Conservation (phyloP, 129 eudicot genomes). For the Oenanthe sinensis region DNA sequence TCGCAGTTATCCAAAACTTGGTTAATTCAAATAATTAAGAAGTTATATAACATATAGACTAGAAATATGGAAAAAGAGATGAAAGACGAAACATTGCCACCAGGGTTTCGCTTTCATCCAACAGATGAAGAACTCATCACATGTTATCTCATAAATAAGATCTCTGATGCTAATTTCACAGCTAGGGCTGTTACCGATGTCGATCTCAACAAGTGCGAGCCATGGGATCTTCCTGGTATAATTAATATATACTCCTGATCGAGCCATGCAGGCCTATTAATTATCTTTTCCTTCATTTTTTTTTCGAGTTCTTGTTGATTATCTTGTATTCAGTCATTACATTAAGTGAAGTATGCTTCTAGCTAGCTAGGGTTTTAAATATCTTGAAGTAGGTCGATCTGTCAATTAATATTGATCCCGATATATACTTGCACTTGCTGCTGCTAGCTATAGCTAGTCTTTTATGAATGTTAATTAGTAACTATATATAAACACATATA, state of each 20-base stretch:
- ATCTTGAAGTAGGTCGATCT: neutral
- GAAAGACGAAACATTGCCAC: constrained; percentile 31
- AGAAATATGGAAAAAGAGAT: constrained; percentile 21
- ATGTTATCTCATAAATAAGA: constrained; percentile 32
- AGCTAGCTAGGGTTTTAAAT: neutral
- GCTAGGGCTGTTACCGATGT: constrained; percentile 30
- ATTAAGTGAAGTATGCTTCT: neutral
- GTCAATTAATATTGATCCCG: neutral
- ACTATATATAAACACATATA: too few species aligned
- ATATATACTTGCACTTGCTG: neutral
- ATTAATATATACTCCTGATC: too few species aligned
- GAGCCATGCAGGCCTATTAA: neutral
- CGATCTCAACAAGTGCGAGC: constrained; percentile 36
- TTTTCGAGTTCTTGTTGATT: neutral
- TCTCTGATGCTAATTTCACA: constrained; percentile 21
- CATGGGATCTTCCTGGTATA: constrained; percentile 45
- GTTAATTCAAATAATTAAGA: neutral
- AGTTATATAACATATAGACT: neutral
- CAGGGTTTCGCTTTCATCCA: constrained; percentile 39
- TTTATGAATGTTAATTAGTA: neutral
- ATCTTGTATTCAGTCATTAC: neutral
- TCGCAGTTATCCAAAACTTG: neutral
- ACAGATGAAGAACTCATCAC: constrained; percentile 36
- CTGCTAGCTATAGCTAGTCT: neutral
- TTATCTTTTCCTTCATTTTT: neutral